Percentiles rank a stretch among this genome's conserved stretches.
phyloP scores from a whole-genome alignment of 441 rosid species.

The Breynia disticha region DNA sequence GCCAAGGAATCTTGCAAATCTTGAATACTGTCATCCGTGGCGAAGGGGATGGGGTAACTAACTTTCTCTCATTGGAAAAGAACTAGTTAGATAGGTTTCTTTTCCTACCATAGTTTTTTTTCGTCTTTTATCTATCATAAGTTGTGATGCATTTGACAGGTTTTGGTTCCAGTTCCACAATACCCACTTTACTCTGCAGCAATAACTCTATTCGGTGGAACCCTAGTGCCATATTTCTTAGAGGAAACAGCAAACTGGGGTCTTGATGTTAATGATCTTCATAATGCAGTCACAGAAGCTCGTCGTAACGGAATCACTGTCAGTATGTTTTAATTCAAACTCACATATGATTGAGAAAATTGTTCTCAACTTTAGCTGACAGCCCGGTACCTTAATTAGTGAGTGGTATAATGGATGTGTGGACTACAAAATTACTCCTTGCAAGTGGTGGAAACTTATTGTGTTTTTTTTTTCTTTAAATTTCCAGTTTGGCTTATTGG shows the following conservation, averaged over 20 bases:
- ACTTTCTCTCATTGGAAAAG: not conserved
- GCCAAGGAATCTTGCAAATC: constrained; percentile 97
- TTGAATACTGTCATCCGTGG: constrained; percentile 76
- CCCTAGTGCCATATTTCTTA: constrained; percentile 87
- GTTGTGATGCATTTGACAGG: constrained; percentile 31
- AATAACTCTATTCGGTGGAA: constrained; percentile 77
- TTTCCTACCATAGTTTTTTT: not conserved
- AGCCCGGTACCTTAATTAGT: no score
- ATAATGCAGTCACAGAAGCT: constrained; percentile 64
- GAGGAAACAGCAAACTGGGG: constrained; percentile 99
- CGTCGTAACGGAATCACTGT: constrained; percentile 80
- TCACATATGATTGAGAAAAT: not conserved
- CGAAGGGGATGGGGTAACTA: constrained; percentile 68
- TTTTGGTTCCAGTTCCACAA: constrained; percentile 96
- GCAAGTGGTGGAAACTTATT: not conserved
- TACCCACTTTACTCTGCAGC: constrained; percentile 97
- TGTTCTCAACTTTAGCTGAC: no score
- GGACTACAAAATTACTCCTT: no score
- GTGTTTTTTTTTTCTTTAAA: constrained; percentile 6
- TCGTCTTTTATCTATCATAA: not conserved
- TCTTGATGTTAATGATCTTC: constrained; percentile 74
- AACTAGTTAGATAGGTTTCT: not conserved
- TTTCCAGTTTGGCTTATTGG: constrained; percentile 4
- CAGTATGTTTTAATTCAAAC: constrained; percentile 21
- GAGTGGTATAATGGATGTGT: no score